Conservation (phyloP, 768 basidiomycete species). For the Paxillus ammoniavirescens region DNA sequence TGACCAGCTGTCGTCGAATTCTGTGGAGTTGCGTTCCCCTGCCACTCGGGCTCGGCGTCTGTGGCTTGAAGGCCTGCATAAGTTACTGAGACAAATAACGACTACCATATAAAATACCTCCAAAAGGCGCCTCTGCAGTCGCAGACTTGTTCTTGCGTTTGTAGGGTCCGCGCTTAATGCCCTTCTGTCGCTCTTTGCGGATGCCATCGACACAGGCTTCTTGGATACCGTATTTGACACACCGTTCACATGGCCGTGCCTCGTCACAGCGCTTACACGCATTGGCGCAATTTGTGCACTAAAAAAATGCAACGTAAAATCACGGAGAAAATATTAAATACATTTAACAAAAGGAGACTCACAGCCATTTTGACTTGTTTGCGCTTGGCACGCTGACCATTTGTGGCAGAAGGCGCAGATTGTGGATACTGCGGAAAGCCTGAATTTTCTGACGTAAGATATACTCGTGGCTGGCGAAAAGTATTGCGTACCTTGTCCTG, state of each 20-base stretch:
- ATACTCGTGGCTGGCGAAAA: background rate
- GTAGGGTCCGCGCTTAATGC: conserved; percentile 57
- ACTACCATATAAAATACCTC: conserved; percentile 7
- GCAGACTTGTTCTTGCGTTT: conserved; percentile 46
- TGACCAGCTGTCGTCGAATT: conserved; percentile 10
- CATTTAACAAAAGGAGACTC: conserved; percentile 26
- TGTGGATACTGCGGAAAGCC: conserved; percentile 32
- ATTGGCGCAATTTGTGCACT: conserved; percentile 58
- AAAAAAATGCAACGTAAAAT: background rate
- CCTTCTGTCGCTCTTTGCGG: conserved; percentile 64
- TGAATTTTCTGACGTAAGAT: conserved; percentile 21
- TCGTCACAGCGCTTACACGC: conserved; percentile 61
- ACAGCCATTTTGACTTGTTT: conserved; percentile 62
- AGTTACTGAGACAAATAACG: conserved; percentile 4
- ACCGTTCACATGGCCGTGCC: conserved; percentile 60
- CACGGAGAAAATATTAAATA: conserved; percentile 1
- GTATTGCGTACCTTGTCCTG: conserved; percentile 34
- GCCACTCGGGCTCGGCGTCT: conserved; percentile 35
- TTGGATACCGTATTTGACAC: conserved; percentile 59
- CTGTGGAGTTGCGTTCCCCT: conserved; percentile 22
- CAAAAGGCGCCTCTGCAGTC: conserved; percentile 21
- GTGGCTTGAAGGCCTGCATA: conserved; percentile 10
- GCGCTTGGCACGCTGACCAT: conserved; percentile 39
- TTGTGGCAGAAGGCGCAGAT: conserved; percentile 20
- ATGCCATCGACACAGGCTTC: conserved; percentile 57